Percentiles rank a stretch among this genome's conserved stretches.
Evolutionary conservation across 1,284 basidiomycete genomes (phyloP).

Genomic region (Cystobasidium slooffiae): DNA sequence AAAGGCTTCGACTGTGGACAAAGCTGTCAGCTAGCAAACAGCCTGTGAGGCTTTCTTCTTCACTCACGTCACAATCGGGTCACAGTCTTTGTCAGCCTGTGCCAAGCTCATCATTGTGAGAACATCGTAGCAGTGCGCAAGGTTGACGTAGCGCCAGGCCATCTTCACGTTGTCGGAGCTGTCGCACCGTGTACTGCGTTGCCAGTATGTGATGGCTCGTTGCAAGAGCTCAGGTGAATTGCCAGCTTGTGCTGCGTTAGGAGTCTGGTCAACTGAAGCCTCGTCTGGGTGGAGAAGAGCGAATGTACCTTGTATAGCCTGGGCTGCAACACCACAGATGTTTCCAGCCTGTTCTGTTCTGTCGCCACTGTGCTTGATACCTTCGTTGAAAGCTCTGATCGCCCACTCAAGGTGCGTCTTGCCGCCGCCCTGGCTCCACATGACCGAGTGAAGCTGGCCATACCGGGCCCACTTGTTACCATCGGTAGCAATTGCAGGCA

Average conservation of each 20-base stretch:
- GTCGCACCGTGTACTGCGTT: conserved; percentile 11
- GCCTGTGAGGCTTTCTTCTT: neutral
- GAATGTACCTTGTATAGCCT: conserved; percentile 16
- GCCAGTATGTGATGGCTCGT: conserved; percentile 21
- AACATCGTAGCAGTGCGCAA: conserved; percentile 33
- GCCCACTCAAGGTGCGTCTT: conserved; percentile 29
- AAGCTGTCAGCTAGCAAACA: neutral
- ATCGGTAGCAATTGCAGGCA: neutral
- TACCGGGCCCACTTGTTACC: conserved; percentile 30
- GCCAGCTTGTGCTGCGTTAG: neutral
- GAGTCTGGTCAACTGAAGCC: neutral
- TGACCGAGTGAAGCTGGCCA: conserved; percentile 24
- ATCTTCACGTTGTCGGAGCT: neutral
- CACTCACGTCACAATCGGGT: conserved; percentile 10
- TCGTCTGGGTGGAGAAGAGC: neutral
- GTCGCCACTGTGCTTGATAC: conserved; percentile 21
- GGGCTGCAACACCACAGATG: conserved; percentile 14
- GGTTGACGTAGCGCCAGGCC: conserved; percentile 17
- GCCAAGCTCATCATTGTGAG: conserved; percentile 9
- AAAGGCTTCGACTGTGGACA: conserved; percentile 9
- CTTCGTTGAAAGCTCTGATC: conserved; percentile 20
- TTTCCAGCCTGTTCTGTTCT: conserved; percentile 23
- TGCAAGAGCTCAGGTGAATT: conserved; percentile 4
- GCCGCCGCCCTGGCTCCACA: conserved; percentile 8
- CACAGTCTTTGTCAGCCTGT: neutral